Conservation (phyloP, 768 basidiomycete species). For the Cubamyces lactineus region DNA sequence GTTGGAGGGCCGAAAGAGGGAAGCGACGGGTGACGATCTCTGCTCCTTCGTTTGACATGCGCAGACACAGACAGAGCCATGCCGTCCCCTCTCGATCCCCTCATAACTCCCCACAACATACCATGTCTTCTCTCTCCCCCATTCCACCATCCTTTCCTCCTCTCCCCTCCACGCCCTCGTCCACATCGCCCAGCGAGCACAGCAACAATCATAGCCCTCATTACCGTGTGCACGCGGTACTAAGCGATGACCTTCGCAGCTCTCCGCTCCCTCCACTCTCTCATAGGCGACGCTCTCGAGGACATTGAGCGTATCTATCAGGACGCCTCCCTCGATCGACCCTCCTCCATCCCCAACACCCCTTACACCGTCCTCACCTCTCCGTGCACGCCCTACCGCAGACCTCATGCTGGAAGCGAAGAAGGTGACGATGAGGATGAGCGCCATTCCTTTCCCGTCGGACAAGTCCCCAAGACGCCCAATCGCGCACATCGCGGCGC, state of each 20-base stretch:
- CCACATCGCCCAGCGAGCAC: not conserved
- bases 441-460: not conserved
- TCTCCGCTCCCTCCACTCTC: slow-evolving; percentile 63
- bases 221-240: not conserved
- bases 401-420: not conserved
- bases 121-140: not conserved
- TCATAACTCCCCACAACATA: slow-evolving; percentile 8
- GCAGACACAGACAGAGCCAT: not conserved
- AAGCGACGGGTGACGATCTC: slow-evolving; percentile 7
- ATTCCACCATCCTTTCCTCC: not conserved
- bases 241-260: slow-evolving; percentile 56
- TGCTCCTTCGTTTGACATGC: slow-evolving; percentile 1
- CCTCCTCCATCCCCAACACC: slow-evolving; percentile 15
- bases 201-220: not conserved
- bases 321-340: slow-evolving; percentile 19
- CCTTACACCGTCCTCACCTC: slow-evolving; percentile 21
- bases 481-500: not conserved
- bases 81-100: slow-evolving; percentile 7
- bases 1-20: slow-evolving; percentile 5
- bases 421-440: slow-evolving; percentile 7
- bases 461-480: slow-evolving; percentile 14
- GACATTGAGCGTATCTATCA: slow-evolving; percentile 63
- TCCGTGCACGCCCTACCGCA: slow-evolving; percentile 18
- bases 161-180: not conserved
- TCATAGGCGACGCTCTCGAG: slow-evolving; percentile 69